phyloP scores from a whole-genome alignment of 2,329 filamentous ascomycete species.

The Aspergillus costaricaensis region DNA sequence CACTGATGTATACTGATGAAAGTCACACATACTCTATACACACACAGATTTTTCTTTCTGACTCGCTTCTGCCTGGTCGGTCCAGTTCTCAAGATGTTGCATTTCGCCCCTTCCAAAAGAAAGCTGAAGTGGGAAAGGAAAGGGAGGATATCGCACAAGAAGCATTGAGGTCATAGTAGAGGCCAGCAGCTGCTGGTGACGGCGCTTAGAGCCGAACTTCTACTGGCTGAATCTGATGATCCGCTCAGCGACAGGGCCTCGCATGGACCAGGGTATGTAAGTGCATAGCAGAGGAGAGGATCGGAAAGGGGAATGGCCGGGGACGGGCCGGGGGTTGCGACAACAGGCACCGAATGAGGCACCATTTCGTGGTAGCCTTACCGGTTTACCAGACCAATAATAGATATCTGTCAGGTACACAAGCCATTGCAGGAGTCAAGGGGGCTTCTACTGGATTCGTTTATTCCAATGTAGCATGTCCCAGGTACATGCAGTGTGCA shows the following conservation, averaged over 20 bases:
- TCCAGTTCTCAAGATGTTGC: not conserved
- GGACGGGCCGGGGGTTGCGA: slow-evolving; percentile 3
- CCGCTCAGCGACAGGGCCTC: slow-evolving; percentile 5
- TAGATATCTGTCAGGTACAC: slow-evolving; percentile 25
- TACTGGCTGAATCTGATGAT: not conserved
- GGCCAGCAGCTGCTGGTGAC: not conserved
- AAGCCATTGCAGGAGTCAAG: slow-evolving; percentile 15
- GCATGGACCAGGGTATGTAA: slow-evolving; percentile 5
- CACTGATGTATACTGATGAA: not conserved
- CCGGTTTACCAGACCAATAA: slow-evolving; percentile 17
- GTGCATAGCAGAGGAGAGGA: not conserved
- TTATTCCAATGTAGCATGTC: slow-evolving; percentile 6
- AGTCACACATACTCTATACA: not conserved
- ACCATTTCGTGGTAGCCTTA: slow-evolving; percentile 16
- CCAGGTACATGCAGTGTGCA: slow-evolving; percentile 1
- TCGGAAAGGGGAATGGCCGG: slow-evolving; percentile 3
- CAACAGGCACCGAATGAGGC: slow-evolving; percentile 7
- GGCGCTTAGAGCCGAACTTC: not conserved
- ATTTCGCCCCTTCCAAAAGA: not conserved
- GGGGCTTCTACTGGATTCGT: slow-evolving; percentile 11
- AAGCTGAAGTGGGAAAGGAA: not conserved
- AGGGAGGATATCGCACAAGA: not conserved
- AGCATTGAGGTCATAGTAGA: not conserved
- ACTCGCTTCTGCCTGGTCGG: not conserved
- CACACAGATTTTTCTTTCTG: not conserved